Base-by-base conservation (phyloP, 2,329 filamentous ascomycete species). In the Stagonosporopsis cucurbitacearum region DNA sequence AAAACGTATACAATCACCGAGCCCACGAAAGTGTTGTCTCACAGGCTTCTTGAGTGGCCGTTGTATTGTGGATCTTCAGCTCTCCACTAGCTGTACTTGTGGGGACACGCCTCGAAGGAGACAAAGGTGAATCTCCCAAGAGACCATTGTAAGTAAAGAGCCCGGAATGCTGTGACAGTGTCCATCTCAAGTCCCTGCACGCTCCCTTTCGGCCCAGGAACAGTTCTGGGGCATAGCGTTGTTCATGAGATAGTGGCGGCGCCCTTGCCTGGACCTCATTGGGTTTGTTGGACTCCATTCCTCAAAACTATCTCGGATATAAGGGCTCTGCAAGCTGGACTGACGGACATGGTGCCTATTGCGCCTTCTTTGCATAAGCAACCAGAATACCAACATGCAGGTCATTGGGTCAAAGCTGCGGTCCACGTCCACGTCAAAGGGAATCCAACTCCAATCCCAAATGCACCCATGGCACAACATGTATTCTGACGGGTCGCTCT, bases 351-450 rank as follows among this genome's bases (percentile, higher is more conserved):
- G 59, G 56, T 44, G 41, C 43, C 47, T 49, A 60, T 67, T 60
- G 45, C 54, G 55, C 62, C 57, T 52, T 60, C 54, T 45, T 52
- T 45, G 56, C 57, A 60, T 70, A 63, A 72, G 68, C 67, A 65
- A 60, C 22, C 53, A 46, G 17, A 28, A 49, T 49, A 49, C 50
- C 50, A 58, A 42, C 35, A 45, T 43, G 13, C n/a, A 52, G 42
- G 43, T 44, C 32, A 49, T 49, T 57, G 54, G 44, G 39, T 51
- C 32, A 35, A 37, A 43, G 32, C 42, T 48, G 44, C 54, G 44
- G 44, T 49, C 17, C 26, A 26, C 7, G 17, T 26, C 39, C 37
- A 53, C 32, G 11, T 45, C 43, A 15, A 49, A 44, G 30, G 13
- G 23, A 9, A 6, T 41, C 17, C 7, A 43, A n/a, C 33, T 9